Evolutionary conservation across 2,329 filamentous ascomycete species (phyloP).

Genomic region (Pestalotiopsis sp.): DNA sequence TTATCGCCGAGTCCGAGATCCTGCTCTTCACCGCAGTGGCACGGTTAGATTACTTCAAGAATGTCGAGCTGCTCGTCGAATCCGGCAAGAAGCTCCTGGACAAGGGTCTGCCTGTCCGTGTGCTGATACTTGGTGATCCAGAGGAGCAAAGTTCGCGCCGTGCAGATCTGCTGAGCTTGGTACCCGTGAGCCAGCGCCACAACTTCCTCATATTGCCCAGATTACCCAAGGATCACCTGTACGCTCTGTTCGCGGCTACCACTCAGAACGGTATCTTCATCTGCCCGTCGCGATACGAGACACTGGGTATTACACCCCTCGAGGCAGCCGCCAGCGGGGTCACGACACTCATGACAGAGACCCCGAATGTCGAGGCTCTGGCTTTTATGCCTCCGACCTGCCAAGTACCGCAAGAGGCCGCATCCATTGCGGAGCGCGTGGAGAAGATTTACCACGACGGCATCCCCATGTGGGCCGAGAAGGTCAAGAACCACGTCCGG

Average conservation of each 20-base stretch:
- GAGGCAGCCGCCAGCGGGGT: conserved; percentile 11
- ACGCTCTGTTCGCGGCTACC: conserved; percentile 10
- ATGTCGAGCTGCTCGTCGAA: conserved; percentile 12
- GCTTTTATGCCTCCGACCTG: conserved; percentile 2
- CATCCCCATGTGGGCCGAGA: conserved; percentile 2
- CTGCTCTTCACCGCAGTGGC: conserved; percentile 12
- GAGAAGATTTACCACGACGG: conserved; percentile 7
- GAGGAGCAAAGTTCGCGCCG: conserved; percentile 1
- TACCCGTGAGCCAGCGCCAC: not conserved
- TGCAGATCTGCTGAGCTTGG: not conserved
- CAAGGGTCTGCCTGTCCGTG: conserved; percentile 4
- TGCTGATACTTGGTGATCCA: conserved; percentile 8
- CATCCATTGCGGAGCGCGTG: conserved; percentile 1
- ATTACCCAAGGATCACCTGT: conserved; percentile 11
- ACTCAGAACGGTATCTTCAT: conserved; percentile 8
- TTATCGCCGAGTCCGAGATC: not conserved
- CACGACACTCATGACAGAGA: conserved; percentile 10
- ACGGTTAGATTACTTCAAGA: conserved; percentile 14
- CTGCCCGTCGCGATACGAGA: conserved; percentile 14
- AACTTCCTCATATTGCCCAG: conserved; percentile 6
- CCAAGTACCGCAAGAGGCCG: not conserved
- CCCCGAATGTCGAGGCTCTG: conserved; percentile 9
- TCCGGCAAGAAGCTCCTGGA: conserved; percentile 7
- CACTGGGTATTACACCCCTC: conserved; percentile 11
- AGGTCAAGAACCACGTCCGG: conserved; percentile 8